These are phyloP conservation scores for Setaria italica DNA, from an alignment of 202 grass and related monocot genomes.

Conservation along the genomic window DNA sequence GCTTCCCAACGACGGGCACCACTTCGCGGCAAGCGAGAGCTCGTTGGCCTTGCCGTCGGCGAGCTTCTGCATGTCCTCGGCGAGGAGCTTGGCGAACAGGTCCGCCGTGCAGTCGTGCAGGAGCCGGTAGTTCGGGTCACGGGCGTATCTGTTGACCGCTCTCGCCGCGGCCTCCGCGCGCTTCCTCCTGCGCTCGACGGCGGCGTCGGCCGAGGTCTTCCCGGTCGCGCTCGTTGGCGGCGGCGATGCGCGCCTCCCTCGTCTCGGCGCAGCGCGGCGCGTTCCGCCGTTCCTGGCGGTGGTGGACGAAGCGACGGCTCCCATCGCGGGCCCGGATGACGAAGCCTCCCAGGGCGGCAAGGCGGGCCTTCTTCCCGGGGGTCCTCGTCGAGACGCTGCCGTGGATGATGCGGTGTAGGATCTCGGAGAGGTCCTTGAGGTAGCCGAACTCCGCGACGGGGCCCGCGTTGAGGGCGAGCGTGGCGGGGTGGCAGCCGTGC, in stretches of 20 bases:
- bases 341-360: conserved; percentile 1
- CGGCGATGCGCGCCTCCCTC: conserved; percentile 49
- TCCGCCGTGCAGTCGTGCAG: conserved; percentile 62
- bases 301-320: too few species aligned
- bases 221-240: conserved; percentile 48
- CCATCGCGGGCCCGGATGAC: background rate
- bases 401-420: conserved; percentile 66
- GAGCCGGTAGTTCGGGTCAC: conserved; percentile 55
- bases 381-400: conserved; percentile 44
- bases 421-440: conserved; percentile 76
- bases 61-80: conserved; percentile 55
- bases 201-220: conserved; percentile 36
- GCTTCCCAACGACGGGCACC: conserved; percentile 69
- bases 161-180: conserved; percentile 44
- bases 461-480: conserved; percentile 57
- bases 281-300: too few species aligned
- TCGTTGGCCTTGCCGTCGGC: conserved; percentile 41
- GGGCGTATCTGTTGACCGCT: conserved; percentile 54
- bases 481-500: conserved; percentile 56
- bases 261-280: too few species aligned
- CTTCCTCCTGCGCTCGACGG: conserved; percentile 49
- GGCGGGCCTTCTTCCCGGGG: conserved; percentile 25
- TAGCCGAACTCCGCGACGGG: conserved; percentile 59
- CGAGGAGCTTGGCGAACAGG: conserved; percentile 60
- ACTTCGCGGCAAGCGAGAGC: conserved; percentile 74